A percentile compares a stretch with the other conserved stretches of the same genome.
phyloP scores from a whole-genome alignment of 345 rosid species.

The Corchorus capsularis region DNA sequence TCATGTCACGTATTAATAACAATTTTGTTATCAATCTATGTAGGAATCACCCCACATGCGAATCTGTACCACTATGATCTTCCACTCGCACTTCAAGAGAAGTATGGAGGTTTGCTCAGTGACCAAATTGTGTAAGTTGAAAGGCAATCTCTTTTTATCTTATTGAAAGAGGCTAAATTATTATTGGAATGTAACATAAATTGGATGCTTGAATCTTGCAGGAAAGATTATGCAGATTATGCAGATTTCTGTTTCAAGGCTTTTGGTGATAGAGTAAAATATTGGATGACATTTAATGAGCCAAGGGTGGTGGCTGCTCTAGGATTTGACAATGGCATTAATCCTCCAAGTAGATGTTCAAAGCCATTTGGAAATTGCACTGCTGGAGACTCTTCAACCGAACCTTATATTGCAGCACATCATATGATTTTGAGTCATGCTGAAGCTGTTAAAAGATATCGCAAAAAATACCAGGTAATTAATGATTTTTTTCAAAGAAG shows the following conservation, averaged over 20 bases:
- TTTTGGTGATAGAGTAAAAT: conserved; percentile 1
- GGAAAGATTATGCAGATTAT: conserved; percentile 2
- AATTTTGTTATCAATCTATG: not conserved
- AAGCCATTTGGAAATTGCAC: conserved; percentile 82
- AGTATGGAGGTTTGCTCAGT: conserved; percentile 48
- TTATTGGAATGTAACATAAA: not conserved
- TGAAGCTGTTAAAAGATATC: conserved; percentile 80
- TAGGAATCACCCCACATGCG: conserved; percentile 70
- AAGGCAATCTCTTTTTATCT: not conserved
- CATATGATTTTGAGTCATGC: conserved; percentile 80
- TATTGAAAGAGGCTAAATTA: not conserved
- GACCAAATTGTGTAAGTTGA: not conserved
- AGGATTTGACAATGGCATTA: conserved; percentile 77
- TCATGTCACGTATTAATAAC: too few relatives aligned
- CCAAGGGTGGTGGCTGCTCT: conserved; percentile 78
- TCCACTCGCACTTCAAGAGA: conserved; percentile 78
- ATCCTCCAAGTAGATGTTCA: conserved; percentile 85
- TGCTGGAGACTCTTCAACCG: conserved; percentile 77
- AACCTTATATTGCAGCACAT: conserved; percentile 86
- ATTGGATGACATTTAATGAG: not conserved
- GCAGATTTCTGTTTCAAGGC: conserved; percentile 9
- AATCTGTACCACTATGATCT: conserved; percentile 93
- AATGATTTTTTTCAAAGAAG: conserved; percentile 1
- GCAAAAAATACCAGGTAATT: conserved; percentile 64
- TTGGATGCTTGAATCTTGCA: conserved; percentile 35